Evolutionary conservation across 164 flowering plant species (phyloP).

Genomic region (Echeveria elegans): DNA sequence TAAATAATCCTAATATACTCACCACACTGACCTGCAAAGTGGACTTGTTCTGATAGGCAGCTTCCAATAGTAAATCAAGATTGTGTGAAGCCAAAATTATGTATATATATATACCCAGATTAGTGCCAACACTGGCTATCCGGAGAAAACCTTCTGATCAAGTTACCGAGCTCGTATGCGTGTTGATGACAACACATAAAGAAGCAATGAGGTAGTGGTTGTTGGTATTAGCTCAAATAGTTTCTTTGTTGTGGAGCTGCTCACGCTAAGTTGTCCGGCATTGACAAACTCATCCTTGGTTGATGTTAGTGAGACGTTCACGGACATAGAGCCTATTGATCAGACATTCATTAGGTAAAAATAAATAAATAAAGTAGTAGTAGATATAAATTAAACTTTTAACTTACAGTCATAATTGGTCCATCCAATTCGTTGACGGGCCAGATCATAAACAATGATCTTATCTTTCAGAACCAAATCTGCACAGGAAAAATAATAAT

Average conservation of each 20-base stretch:
- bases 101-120: neutral
- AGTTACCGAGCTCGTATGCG: conserved; percentile 20
- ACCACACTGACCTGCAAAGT: neutral
- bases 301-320: conserved; percentile 45
- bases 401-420: conserved; percentile 58
- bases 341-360: neutral
- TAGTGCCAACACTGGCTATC: neutral
- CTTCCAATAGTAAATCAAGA: neutral
- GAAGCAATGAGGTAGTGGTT: conserved; percentile 14
- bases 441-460: conserved; percentile 53
- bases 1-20: neutral
- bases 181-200: conserved; percentile 13
- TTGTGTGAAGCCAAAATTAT: neutral
- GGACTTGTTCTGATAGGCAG: neutral
- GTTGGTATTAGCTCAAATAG: conserved; percentile 14
- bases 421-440: conserved; percentile 58
- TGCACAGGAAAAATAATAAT: conserved; percentile 18
- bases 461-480: conserved; percentile 66
- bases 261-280: conserved; percentile 39
- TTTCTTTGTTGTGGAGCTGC: conserved; percentile 27
- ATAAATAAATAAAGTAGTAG: neutral
- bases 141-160: neutral
- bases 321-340: conserved; percentile 42
- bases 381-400: neutral
- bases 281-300: conserved; percentile 38